Percentiles rank a stretch among this genome's conserved stretches.
These are phyloP conservation scores for Choricystis sp. DNA, from an alignment of 139 green algal species.

Conservation along the genomic window DNA sequence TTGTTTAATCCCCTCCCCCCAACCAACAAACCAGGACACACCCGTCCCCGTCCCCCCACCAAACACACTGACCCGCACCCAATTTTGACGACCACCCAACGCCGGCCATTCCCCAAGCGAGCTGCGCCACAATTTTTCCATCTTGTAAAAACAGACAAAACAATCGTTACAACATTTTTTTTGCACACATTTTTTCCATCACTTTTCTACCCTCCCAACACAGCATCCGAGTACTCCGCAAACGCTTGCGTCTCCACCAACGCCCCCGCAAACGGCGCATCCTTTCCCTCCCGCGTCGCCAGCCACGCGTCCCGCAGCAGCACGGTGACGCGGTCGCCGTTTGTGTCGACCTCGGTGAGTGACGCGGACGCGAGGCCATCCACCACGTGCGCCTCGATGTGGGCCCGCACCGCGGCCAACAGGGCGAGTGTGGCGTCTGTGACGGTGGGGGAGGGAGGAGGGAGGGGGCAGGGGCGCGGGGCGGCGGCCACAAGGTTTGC, in stretches of 20 bases:
- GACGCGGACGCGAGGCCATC: not conserved
- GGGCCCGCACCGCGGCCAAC: not conserved
- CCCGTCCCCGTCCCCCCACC: too few species aligned
- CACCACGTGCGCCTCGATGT: not conserved
- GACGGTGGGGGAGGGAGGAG: not conserved
- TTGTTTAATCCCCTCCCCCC: too few species aligned
- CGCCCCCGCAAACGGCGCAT: not conserved
- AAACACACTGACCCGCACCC: too few species aligned
- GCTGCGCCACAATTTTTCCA: too few species aligned
- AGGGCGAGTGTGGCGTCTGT: not conserved
- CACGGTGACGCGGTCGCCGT: not conserved
- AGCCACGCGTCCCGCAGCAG: not conserved
- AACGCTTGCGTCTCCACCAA: not conserved
- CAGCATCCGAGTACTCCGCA: not conserved
- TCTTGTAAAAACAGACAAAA: too few species aligned
- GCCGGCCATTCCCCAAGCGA: too few species aligned
- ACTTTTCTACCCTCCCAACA: not conserved
- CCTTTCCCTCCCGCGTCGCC: not conserved
- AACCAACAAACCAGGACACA: too few species aligned
- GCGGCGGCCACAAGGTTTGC: not conserved
- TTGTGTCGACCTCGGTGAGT: not conserved
- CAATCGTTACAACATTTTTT: not conserved
- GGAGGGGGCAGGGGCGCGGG: too few species aligned
- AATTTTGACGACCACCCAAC: too few species aligned
- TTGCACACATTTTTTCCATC: not conserved